Evolutionary conservation across 2,329 filamentous ascomycete species (phyloP).

Genomic region (Diaporthe sp.): DNA sequence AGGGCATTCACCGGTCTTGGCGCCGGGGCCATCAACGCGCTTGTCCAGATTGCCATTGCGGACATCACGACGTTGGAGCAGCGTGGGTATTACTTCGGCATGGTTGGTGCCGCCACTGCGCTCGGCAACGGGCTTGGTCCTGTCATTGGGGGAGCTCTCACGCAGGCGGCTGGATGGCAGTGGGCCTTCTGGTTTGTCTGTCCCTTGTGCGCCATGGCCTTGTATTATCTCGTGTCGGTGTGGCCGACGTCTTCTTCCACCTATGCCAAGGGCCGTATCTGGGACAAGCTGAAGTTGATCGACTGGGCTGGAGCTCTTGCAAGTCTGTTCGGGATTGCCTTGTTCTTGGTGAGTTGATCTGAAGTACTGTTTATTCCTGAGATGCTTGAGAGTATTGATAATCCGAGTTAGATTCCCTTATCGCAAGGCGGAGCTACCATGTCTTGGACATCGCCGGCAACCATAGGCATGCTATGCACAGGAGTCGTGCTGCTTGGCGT

Average conservation of each 20-base stretch:
- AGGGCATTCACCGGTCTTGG: neutral
- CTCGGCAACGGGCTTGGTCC: neutral
- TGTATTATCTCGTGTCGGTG: neutral
- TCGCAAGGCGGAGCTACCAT: neutral
- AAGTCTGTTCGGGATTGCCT: neutral
- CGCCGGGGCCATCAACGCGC: neutral
- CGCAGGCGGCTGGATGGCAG: neutral
- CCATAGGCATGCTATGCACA: neutral
- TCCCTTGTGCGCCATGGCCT: neutral
- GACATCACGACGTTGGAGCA: neutral
- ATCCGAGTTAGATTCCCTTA: neutral
- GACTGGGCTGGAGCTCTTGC: neutral
- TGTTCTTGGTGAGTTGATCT: neutral
- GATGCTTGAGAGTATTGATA: neutral
- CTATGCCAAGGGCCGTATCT: neutral
- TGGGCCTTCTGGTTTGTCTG: slow-evolving; percentile 6
- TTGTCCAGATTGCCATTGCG: neutral
- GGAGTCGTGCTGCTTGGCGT: neutral
- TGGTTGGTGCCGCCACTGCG: neutral
- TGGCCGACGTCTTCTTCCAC: neutral
- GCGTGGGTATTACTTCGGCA: neutral
- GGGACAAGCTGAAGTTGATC: neutral
- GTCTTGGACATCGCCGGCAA: neutral
- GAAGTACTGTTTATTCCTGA: neutral
- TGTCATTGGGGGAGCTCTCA: neutral